Base-by-base conservation (phyloP, 345 rosid species). In the Lumnitzera racemosa region DNA sequence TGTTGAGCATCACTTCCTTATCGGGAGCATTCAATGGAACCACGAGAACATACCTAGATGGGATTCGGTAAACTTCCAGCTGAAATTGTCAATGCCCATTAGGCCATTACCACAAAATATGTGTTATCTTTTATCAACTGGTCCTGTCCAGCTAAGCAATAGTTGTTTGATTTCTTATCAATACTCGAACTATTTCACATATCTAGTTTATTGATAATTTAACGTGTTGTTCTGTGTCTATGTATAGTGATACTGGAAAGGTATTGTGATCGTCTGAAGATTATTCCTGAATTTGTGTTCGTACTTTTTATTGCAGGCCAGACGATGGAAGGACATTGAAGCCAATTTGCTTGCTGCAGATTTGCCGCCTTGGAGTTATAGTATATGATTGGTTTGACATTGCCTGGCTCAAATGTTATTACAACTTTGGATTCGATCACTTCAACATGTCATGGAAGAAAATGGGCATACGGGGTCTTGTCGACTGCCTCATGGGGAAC, bases 1-100 rank as follows among this genome's bases (percentile, higher is more conserved):
- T 95, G 11, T 72, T 95, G 70, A 95, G 99, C 77, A 73, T 95
- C 31, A 90, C 99, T 15, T 78, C 99, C 14, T 73, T 95, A 57
- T 95, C 98, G 3, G 99, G 96, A 20, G 99, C 99, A 0, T 83
- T 95, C 80, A 95, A 95, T 68, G 99, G 99, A 51, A 86, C 94
- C 55, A 95, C 98, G 13, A 81, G 98, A 72, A 71, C 94, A 4
- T 95, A 90, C 67, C 71, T 95, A 6, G 99, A 95, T 72, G 99
- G 99, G 55, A 88, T 95, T 70, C 85, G 70, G 99, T 90, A 67
- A 74, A 36, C 7, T 36, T 36, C 43, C 4, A 7, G 43, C 43
- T 36, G 43, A 36, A 36, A 6, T 36, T 4, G 11, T 36, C 43
- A 36, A 4, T 36, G 9, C 43, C 43, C 43, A 36, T 36, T 9